Conservation (phyloP, 192 early-diverging fungal genomes). For the Chytriomyces sp. region DNA sequence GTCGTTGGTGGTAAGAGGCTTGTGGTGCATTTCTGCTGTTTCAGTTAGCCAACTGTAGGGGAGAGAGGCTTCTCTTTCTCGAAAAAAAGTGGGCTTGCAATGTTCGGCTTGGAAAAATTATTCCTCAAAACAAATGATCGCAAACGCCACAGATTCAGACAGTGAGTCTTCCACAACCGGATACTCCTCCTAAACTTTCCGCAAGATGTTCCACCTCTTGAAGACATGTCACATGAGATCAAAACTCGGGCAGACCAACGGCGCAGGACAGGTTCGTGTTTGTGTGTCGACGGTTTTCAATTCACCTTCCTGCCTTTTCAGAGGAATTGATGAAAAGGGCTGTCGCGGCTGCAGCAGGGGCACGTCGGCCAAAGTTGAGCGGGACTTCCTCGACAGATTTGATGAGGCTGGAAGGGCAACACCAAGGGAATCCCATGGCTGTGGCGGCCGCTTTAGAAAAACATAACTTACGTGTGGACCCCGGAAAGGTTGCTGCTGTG, state of each 20-base stretch:
- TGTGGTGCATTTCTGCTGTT: no score
- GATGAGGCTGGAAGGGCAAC: background rate
- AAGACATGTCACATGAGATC: constrained; percentile 36
- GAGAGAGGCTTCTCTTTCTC: no score
- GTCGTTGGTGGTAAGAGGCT: no score
- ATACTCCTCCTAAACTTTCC: no score
- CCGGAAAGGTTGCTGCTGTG: background rate
- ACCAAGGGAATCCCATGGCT: background rate
- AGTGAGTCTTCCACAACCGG: no score
- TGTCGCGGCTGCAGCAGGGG: background rate
- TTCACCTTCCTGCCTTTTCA: no score
- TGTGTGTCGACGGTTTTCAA: no score
- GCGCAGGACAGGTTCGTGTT: background rate
- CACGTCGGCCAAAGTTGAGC: background rate
- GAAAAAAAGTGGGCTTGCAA: no score
- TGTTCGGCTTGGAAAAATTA: no score
- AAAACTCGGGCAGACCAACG: background rate
- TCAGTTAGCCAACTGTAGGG: no score
- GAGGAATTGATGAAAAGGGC: background rate
- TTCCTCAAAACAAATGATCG: no score
- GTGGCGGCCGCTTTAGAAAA: background rate
- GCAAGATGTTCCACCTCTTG: constrained; percentile 38
- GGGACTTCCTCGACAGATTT: background rate
- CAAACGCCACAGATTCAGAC: no score
- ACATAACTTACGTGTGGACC: background rate